Conservation (phyloP, 176 grass and related monocot species). For the Cymbopogon citratus region DNA sequence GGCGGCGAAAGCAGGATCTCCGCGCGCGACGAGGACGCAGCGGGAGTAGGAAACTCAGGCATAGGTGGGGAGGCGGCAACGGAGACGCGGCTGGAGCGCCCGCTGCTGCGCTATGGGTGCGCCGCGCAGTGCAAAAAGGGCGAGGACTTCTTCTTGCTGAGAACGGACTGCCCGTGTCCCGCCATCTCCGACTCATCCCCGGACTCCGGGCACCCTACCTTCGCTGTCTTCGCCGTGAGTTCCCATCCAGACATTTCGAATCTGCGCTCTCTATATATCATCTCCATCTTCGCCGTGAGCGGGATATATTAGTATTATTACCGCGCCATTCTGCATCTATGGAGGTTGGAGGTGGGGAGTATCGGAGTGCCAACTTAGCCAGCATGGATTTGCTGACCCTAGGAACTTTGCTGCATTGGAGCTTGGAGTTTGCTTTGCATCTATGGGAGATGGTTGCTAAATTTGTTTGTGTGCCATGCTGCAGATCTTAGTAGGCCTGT, state of each 20-base stretch:
- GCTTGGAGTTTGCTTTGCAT: slow-evolving; percentile 19
- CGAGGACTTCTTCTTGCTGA: slow-evolving; percentile 93
- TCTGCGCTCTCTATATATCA: neutral
- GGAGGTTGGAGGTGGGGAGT: neutral
- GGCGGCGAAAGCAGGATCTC: slow-evolving; percentile 27
- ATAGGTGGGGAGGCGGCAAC: neutral
- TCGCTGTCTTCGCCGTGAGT: slow-evolving; percentile 80
- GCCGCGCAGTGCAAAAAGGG: slow-evolving; percentile 94
- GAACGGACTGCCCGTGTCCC: slow-evolving; percentile 65
- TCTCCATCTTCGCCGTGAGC: neutral
- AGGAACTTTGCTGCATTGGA: neutral
- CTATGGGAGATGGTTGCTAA: neutral
- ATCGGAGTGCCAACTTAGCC: neutral
- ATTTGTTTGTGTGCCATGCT: neutral
- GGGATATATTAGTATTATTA: neutral
- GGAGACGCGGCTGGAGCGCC: slow-evolving; percentile 38
- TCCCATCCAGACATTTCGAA: neutral
- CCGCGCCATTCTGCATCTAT: slow-evolving; percentile 10
- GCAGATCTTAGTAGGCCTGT: slow-evolving; percentile 15
- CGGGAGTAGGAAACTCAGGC: neutral
- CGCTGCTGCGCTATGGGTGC: slow-evolving; percentile 75
- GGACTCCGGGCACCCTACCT: slow-evolving; percentile 46
- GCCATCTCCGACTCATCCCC: slow-evolving; percentile 42
- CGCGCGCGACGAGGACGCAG: slow-evolving; percentile 21
- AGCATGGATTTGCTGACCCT: neutral